Evolutionary conservation across 768 basidiomycete genomes (phyloP).

Genomic region (Clitopilus passeckerianus): DNA sequence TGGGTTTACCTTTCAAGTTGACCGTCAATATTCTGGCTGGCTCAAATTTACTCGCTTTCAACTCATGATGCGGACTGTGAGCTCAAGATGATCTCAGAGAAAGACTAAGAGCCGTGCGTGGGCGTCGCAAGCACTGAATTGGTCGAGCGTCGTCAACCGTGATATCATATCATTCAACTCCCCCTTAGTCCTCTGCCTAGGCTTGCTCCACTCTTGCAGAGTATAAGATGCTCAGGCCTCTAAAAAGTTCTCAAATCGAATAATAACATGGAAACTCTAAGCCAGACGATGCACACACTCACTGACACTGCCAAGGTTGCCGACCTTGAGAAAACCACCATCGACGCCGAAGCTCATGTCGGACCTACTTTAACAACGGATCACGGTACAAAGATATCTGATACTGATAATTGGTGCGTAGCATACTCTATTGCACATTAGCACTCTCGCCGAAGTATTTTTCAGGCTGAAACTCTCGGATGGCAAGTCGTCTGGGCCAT

Average conservation of each 20-base stretch:
- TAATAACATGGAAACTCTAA: not conserved
- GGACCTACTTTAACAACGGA: slow-evolving; percentile 48
- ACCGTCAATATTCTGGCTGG: too few species aligned
- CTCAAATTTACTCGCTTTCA: too few species aligned
- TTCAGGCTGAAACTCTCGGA: slow-evolving; percentile 51
- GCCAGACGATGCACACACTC: slow-evolving; percentile 16
- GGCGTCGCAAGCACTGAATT: too few species aligned
- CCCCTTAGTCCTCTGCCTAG: too few species aligned
- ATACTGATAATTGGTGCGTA: slow-evolving; percentile 64
- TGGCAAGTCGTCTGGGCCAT: slow-evolving; percentile 53
- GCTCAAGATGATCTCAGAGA: too few species aligned
- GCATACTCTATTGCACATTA: not conserved
- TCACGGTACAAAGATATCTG: slow-evolving; percentile 49
- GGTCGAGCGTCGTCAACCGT: too few species aligned
- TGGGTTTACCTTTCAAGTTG: too few species aligned
- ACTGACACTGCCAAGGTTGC: slow-evolving; percentile 25
- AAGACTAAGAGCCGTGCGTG: too few species aligned
- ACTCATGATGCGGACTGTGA: too few species aligned
- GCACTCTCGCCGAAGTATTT: not conserved
- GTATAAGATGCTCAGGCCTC: too few species aligned
- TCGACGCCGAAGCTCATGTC: slow-evolving; percentile 19
- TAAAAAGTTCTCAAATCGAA: not conserved
- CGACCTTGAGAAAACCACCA: slow-evolving; percentile 26
- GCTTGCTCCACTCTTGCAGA: too few species aligned
- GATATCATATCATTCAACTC: too few species aligned